These are phyloP conservation scores for Auriscalpium microsporum DNA, from an alignment of 768 basidiomycete species.

Conservation along the genomic window DNA sequence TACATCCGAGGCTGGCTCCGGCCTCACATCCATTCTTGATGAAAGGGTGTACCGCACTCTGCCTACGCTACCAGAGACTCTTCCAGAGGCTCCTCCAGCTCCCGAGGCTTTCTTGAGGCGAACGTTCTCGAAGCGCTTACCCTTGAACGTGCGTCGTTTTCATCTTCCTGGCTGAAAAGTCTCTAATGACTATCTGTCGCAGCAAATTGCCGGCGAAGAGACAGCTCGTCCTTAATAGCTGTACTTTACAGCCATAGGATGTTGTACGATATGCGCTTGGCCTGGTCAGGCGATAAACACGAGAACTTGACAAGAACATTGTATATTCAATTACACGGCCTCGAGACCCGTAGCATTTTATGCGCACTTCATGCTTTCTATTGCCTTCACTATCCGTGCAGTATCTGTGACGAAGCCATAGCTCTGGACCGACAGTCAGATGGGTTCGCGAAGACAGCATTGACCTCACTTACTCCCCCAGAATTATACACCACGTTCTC, in stretches of 20 bases:
- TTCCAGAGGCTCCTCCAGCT: neutral
- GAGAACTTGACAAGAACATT: no score
- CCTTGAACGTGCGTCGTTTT: neutral
- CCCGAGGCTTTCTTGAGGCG: neutral
- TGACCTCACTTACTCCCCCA: constrained; percentile 34
- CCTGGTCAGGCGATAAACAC: no score
- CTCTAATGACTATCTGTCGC: no score
- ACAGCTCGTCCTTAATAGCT: no score
- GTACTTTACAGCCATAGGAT: no score
- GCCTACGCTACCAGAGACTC: neutral
- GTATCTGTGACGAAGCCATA: constrained; percentile 6
- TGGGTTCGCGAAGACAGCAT: neutral
- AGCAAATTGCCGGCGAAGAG: no score
- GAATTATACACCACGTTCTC: constrained; percentile 54
- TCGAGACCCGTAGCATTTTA: no score
- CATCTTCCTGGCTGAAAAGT: neutral
- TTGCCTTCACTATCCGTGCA: neutral
- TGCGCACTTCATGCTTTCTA: neutral
- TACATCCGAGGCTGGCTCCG: neutral
- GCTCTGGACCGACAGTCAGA: neutral
- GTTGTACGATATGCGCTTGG: no score
- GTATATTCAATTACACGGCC: no score
- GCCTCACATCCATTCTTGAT: constrained; percentile 37
- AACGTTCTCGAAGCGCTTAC: neutral
- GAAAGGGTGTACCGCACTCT: constrained; percentile 22